Evolutionary conservation across 768 basidiomycete genomes (phyloP).

Genomic region (Mycena olivaceomarginata): DNA sequence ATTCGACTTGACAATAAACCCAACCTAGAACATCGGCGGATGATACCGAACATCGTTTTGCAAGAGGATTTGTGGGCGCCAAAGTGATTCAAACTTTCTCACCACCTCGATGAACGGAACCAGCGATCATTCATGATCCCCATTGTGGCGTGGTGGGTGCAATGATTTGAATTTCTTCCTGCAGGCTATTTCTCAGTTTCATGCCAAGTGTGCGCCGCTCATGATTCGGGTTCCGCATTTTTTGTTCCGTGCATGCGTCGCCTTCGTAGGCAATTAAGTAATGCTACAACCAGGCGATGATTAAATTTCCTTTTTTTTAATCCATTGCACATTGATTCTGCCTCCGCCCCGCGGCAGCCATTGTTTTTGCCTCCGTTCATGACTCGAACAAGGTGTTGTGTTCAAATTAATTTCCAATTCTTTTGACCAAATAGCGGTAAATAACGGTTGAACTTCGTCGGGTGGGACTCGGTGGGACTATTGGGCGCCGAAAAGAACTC

Average conservation of each 20-base stretch:
- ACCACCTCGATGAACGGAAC: too few species aligned
- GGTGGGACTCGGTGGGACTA: neutral
- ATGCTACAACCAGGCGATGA: neutral
- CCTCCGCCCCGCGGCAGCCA: neutral
- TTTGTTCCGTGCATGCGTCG: neutral
- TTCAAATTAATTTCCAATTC: neutral
- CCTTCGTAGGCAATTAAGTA: neutral
- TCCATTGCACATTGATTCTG: neutral
- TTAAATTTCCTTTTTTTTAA: neutral
- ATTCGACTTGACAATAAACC: too few species aligned
- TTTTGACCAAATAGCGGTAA: neutral
- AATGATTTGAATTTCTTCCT: too few species aligned
- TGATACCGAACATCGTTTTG: too few species aligned
- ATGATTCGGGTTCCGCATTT: neutral
- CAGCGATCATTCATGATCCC: too few species aligned
- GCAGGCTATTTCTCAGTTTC: too few species aligned
- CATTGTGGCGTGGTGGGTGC: too few species aligned
- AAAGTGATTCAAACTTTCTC: too few species aligned
- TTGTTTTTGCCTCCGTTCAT: neutral
- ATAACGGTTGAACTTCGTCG: slow-evolving; percentile 17
- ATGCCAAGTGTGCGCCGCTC: too few species aligned
- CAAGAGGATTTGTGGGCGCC: too few species aligned
- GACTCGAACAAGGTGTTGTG: neutral
- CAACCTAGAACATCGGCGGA: too few species aligned
- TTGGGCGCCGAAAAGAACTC: too few species aligned